A percentile compares a stretch with the other conserved stretches of the same genome.
Conservation (phyloP, 2,329 filamentous ascomycete genomes). For the Tympanopsis confertula region DNA sequence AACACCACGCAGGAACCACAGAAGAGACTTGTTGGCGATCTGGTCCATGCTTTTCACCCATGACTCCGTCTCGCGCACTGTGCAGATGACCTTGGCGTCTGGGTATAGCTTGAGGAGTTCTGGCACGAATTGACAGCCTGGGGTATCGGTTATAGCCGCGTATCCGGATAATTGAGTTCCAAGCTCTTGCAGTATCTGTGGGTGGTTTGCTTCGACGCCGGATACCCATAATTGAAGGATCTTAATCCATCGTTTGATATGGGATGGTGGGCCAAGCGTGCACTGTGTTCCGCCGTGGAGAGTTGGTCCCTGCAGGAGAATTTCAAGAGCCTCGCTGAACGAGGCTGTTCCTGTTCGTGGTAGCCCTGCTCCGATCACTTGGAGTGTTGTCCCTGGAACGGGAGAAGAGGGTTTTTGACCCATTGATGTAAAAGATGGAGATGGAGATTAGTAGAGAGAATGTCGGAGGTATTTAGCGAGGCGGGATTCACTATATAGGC, state of each 20-base stretch:
- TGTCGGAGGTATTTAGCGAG: no score
- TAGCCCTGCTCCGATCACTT: slow-evolving; percentile 12
- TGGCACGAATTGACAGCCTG: slow-evolving; percentile 11
- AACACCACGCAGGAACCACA: slow-evolving; percentile 6
- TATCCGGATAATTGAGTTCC: no score
- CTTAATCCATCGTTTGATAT: no score
- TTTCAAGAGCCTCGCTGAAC: slow-evolving; percentile 11
- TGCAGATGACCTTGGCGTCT: slow-evolving; percentile 16
- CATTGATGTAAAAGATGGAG: slow-evolving; percentile 5
- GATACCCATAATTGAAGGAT: no score
- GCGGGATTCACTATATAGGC: no score
- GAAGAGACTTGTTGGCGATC: slow-evolving; percentile 7
- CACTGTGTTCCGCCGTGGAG: slow-evolving; percentile 12
- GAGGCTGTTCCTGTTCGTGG: slow-evolving; percentile 12
- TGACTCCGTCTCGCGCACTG: slow-evolving; percentile 10
- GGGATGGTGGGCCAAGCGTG: no score
- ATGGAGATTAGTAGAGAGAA: background rate
- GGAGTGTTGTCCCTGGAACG: slow-evolving; percentile 8
- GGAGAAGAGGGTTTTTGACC: slow-evolving; percentile 12
- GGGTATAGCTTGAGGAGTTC: slow-evolving; percentile 14
- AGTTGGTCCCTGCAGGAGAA: slow-evolving; percentile 11
- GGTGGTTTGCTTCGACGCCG: no score
- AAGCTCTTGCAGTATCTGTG: no score
- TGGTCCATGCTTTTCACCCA: slow-evolving; percentile 13
- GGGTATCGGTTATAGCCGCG: slow-evolving; percentile 13